These are phyloP conservation scores for Saturnispora bothae DNA, from an alignment of 805 yeast genomes.

Conservation along the genomic window DNA sequence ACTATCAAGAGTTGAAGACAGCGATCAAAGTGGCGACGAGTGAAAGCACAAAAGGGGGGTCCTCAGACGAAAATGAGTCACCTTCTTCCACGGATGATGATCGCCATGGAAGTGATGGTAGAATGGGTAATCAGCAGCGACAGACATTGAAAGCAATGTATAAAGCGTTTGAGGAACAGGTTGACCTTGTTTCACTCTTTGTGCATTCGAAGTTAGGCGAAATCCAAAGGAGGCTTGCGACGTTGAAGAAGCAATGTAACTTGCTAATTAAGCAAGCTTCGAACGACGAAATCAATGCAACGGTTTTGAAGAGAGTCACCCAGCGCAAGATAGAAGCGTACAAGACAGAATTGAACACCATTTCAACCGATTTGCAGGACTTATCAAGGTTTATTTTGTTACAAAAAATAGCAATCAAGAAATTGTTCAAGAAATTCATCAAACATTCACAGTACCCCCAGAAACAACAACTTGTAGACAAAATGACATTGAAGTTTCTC, in stretches of 20 bases:
- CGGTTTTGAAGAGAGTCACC: slow-evolving; percentile 15
- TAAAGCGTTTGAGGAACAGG: slow-evolving; percentile 43
- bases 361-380: slow-evolving; percentile 46
- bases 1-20: slow-evolving; percentile 66
- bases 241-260: slow-evolving; percentile 19
- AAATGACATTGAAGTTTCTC: slow-evolving; percentile 22
- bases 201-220: slow-evolving; percentile 62
- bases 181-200: slow-evolving; percentile 51
- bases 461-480: slow-evolving; percentile 26
- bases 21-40: slow-evolving; percentile 52
- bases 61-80: slow-evolving; percentile 5
- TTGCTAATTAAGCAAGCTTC: slow-evolving; percentile 17
- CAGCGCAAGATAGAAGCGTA: slow-evolving; percentile 18
- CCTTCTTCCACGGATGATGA: slow-evolving; percentile 13
- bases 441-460: slow-evolving; percentile 32
- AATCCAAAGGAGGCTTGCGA: slow-evolving; percentile 38
- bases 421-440: slow-evolving; percentile 59
- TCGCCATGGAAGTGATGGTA: not conserved
- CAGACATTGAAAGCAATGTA: slow-evolving; percentile 26
- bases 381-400: slow-evolving; percentile 60
- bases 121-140: slow-evolving; percentile 16
- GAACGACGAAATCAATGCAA: slow-evolving; percentile 6
- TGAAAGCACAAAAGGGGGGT: slow-evolving; percentile 7
- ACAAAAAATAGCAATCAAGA: slow-evolving; percentile 64
- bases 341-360: slow-evolving; percentile 31